Percentiles rank a stretch among this genome's conserved stretches.
These are phyloP conservation scores for Boletus coccyginus DNA, from an alignment of 768 basidiomycete species.

Conservation along the genomic window DNA sequence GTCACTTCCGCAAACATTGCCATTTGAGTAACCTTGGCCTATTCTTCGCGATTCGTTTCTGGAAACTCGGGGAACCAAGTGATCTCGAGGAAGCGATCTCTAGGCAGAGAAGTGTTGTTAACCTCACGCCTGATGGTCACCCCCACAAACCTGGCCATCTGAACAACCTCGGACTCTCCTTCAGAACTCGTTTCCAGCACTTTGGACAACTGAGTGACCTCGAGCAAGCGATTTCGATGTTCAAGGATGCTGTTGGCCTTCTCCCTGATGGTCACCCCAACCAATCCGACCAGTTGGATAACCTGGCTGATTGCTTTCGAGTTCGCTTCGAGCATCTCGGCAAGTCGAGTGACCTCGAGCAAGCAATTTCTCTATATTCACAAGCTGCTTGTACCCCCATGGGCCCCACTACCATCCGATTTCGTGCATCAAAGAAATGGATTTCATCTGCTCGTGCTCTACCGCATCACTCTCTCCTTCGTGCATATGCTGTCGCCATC, in stretches of 20 bases:
- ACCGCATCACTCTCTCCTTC: slow-evolving; percentile 12
- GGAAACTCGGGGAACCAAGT: background rate
- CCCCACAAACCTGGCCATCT: background rate
- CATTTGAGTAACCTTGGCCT: background rate
- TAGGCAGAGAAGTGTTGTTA: background rate
- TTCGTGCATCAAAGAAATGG: slow-evolving; percentile 11
- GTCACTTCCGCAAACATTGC: background rate
- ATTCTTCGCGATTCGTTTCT: background rate
- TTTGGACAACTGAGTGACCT: no score
- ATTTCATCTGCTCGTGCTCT: background rate
- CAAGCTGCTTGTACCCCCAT: background rate
- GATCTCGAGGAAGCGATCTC: slow-evolving; percentile 2
- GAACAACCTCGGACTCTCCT: background rate
- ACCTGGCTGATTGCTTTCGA: background rate
- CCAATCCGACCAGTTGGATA: background rate
- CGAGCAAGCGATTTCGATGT: no score
- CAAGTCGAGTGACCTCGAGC: background rate
- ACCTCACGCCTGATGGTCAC: background rate
- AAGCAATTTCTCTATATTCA: background rate
- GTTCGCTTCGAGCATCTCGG: background rate
- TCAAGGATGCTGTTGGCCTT: no score
- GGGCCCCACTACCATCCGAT: background rate
- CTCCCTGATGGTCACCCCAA: background rate
- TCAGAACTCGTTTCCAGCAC: background rate
- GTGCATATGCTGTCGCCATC: slow-evolving; percentile 20